These are phyloP conservation scores for Coelastrella sp. DNA, from an alignment of 139 green algal species.

Conservation along the genomic window DNA sequence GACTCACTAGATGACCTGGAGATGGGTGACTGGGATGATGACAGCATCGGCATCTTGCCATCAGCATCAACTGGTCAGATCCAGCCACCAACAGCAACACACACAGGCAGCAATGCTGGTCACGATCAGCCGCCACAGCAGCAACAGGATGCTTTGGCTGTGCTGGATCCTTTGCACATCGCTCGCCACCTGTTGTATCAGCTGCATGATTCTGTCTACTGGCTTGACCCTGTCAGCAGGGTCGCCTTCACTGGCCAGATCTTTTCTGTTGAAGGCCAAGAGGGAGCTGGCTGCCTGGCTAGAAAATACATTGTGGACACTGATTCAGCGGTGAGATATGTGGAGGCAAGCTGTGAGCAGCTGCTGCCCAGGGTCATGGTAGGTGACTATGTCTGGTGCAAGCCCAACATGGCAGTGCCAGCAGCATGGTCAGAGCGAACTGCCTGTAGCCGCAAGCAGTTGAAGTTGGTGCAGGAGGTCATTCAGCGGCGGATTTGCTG, in stretches of 20 bases:
- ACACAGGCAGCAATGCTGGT: not conserved
- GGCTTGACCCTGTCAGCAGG: not conserved
- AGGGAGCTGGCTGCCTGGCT: not conserved
- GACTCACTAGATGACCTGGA: not conserved
- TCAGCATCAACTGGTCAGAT: not conserved
- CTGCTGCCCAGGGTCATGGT: not conserved
- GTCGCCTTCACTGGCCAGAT: not conserved
- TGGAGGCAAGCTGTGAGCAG: constrained; percentile 31
- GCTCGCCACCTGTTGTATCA: not conserved
- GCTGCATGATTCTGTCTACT: not conserved
- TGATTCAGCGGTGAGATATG: constrained; percentile 10
- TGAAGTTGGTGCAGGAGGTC: constrained; percentile 15
- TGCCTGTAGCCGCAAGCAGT: not conserved
- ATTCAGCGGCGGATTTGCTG: not conserved
- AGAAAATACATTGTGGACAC: not conserved
- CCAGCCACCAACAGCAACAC: not conserved
- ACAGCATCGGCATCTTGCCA: not conserved
- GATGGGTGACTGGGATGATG: not conserved
- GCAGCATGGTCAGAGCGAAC: not conserved
- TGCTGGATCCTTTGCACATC: not conserved
- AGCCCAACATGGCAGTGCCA: not conserved
- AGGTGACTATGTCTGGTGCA: constrained; percentile 31
- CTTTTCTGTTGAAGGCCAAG: not conserved
- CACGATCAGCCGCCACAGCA: not conserved
- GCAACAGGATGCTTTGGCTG: not conserved